Evolutionary conservation across 2,329 filamentous ascomycete genomes (phyloP).

Genomic region (Coleophoma eucalyptorum): DNA sequence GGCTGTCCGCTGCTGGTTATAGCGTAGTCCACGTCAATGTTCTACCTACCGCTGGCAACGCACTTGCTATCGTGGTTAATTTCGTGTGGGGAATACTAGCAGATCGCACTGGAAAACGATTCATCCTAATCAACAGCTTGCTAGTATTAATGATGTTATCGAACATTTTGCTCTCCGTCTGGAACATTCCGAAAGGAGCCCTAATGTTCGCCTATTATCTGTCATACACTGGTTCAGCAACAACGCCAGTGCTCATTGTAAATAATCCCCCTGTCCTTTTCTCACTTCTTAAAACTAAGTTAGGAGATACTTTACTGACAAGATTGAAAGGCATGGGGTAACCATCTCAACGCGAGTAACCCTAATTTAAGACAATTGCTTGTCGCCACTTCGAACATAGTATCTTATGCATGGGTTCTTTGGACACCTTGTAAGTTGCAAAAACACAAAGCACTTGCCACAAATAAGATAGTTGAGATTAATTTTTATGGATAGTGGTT

Average conservation of each 20-base stretch:
- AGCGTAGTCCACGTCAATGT: constrained; percentile 2
- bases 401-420: constrained; percentile 2
- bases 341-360: neutral
- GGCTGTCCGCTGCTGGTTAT: constrained; percentile 3
- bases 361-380: constrained; percentile 6
- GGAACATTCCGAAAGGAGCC: constrained; percentile 3
- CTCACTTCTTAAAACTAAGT: too few species aligned
- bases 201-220: constrained; percentile 3
- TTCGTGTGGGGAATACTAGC: constrained; percentile 1
- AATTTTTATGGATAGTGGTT: constrained; percentile 13
- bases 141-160: neutral
- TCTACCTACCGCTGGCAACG: constrained; percentile 3
- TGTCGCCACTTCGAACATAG: constrained; percentile 5
- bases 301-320: too few species aligned
- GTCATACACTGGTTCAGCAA: neutral
- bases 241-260: constrained; percentile 5
- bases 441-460: neutral
- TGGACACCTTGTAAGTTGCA: constrained; percentile 3
- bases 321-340: constrained; percentile 3
- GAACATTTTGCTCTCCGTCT: constrained; percentile 4
- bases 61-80: constrained; percentile 1
- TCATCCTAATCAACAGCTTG: neutral
- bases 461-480: neutral
- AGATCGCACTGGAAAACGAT: constrained; percentile 1
- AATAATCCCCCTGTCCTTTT: neutral